Evolutionary conservation across 768 basidiomycete species (phyloP).

Genomic region (Favolaschia claudopus): DNA sequence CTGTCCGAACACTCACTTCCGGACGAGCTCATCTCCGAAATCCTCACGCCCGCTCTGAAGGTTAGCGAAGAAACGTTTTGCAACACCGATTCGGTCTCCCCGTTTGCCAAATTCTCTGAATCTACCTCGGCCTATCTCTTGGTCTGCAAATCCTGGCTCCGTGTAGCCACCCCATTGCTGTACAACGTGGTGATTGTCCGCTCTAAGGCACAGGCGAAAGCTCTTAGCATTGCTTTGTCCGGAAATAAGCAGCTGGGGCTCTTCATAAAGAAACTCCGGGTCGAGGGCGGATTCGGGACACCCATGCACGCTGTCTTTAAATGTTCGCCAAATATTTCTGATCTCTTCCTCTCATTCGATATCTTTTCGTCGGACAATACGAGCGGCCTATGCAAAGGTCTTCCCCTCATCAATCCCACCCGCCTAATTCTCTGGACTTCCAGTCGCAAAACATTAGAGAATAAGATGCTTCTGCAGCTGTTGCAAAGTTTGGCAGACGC

Average conservation of each 20-base stretch:
- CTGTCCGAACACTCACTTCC: too few species aligned
- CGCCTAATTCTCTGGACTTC: background rate
- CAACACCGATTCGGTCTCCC: slow-evolving; percentile 9
- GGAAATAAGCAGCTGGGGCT: slow-evolving; percentile 17
- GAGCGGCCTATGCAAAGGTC: background rate
- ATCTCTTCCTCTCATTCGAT: background rate
- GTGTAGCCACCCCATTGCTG: slow-evolving; percentile 32
- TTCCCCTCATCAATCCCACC: background rate
- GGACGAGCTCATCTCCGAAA: slow-evolving; percentile 28
- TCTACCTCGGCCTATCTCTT: too few species aligned
- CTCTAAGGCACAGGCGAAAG: too few species aligned
- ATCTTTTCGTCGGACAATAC: background rate
- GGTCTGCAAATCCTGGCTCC: slow-evolving; percentile 34
- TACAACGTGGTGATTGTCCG: slow-evolving; percentile 32
- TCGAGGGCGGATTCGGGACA: slow-evolving; percentile 32
- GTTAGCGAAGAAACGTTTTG: slow-evolving; percentile 25
- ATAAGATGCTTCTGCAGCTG: background rate
- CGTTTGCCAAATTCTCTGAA: slow-evolving; percentile 18
- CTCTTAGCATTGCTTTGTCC: slow-evolving; percentile 27
- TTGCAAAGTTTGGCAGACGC: background rate
- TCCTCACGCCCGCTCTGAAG: slow-evolving; percentile 23
- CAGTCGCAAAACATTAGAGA: background rate
- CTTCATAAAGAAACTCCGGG: slow-evolving; percentile 32
- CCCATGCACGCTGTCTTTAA: background rate
- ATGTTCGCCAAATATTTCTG: background rate